These are phyloP conservation scores for Incumbomyces lentus DNA, from an alignment of 2,329 filamentous ascomycete species.

Conservation along the genomic window DNA sequence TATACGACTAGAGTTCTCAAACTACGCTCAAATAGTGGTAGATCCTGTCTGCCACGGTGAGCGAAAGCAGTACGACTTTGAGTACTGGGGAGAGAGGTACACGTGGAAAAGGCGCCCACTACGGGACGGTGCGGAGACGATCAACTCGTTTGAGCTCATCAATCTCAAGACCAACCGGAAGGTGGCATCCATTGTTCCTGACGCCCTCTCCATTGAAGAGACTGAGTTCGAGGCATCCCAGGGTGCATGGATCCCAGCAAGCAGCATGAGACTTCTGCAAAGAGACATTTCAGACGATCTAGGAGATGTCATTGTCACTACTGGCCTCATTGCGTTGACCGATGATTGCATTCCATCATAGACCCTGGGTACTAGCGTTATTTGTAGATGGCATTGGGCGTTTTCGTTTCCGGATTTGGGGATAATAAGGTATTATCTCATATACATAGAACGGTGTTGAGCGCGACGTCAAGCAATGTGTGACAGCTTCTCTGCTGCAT, in stretches of 20 bases:
- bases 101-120: constrained; percentile 68
- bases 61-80: constrained; percentile 76
- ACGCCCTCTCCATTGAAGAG: constrained; percentile 62
- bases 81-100: constrained; percentile 85
- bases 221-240: constrained; percentile 60
- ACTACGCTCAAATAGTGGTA: constrained; percentile 87
- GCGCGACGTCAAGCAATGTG: not conserved
- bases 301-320: constrained; percentile 70
- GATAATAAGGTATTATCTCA: not conserved
- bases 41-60: constrained; percentile 49
- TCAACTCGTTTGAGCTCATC: constrained; percentile 70
- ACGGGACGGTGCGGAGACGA: constrained; percentile 52
- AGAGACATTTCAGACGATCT: constrained; percentile 46
- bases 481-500: not conserved
- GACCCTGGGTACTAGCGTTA: not conserved
- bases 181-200: constrained; percentile 77
- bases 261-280: constrained; percentile 83
- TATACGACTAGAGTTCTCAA: constrained; percentile 88
- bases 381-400: not conserved
- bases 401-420: not conserved
- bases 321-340: constrained; percentile 77
- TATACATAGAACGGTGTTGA: constrained; percentile 1
- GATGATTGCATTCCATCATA: constrained; percentile 77
- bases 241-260: constrained; percentile 84
- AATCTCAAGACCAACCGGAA: constrained; percentile 54